Evolutionary conservation across 106 monocot species (phyloP), one percentile per base, ranked within the genome.

Genomic region (Acanthochlamys bracteata): DNA sequence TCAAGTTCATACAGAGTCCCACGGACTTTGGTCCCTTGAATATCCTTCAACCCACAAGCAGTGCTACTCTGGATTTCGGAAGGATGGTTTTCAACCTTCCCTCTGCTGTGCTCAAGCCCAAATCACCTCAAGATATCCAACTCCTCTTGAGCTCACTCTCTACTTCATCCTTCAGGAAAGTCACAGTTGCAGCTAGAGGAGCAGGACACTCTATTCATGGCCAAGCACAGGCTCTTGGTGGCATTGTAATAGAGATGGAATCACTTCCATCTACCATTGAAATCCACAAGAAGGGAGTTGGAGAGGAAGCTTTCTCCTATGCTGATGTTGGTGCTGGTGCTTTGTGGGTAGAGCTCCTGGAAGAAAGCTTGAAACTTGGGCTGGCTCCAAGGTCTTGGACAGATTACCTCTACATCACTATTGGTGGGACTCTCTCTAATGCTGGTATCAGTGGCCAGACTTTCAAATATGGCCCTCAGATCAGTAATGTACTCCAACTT

Each of bases 301-400:
- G 27, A 0, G 69, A 59, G 17, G 54, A 58, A 7, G 64, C 19
- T 4, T 17, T 49, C 42, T 75, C 70, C 20, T 92, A 82, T 60
- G 92, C 82, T 16, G 92, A 92, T 77, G 88, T 84, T 0, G 63
- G 82, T 63, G 88, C 76, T 11, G 92, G 86, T 13, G 65, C 70
- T 46, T 71, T 88, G 8, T 92, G 92, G 92, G 53, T 84, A 1
- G 82, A 92, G 42, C 76, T 92, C 6, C 53, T 92, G 69, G 57
- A 66, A 40, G 92, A 84, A 69, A 75, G 73, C 62, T 65, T 92
- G 55, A 84, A 66, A 65, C 14, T 69, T 39, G 87, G 88, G 21
- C 65, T 92, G 40, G 79, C 92, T 63, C 92, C 92, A 26, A 81
- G 84, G 68, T 92, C 92, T 20, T 92, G 84, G 87, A 92, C 92